phyloP scores from a whole-genome alignment of 805 yeast species.

The Suhomyces sp. region DNA sequence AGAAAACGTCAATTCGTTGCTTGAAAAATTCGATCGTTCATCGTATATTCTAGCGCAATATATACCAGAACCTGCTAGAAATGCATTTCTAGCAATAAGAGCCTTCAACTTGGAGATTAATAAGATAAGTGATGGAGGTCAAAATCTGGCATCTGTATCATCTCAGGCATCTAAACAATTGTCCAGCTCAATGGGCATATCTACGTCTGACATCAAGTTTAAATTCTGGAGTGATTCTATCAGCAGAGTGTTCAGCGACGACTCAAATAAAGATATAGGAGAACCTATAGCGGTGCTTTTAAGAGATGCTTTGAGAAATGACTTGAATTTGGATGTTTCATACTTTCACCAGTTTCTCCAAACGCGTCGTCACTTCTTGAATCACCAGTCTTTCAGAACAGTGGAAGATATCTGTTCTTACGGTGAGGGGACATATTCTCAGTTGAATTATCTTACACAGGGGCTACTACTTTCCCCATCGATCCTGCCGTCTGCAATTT shows the following conservation, averaged over 20 bases:
- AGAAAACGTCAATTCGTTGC: constrained; percentile 44
- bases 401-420: constrained; percentile 64
- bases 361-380: constrained; percentile 54
- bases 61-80: constrained; percentile 62
- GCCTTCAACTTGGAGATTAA: constrained; percentile 67
- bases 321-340: constrained; percentile 49
- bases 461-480: constrained; percentile 56
- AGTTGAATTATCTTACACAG: constrained; percentile 66
- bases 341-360: constrained; percentile 60
- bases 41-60: constrained; percentile 67
- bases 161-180: constrained; percentile 32
- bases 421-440: constrained; percentile 81
- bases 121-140: constrained; percentile 40
- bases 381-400: constrained; percentile 45
- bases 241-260: constrained; percentile 40
- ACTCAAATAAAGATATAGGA: constrained; percentile 40
- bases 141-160: constrained; percentile 20
- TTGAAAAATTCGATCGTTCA: constrained; percentile 57
- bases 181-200: constrained; percentile 33
- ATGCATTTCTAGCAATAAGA: constrained; percentile 60
- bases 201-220: constrained; percentile 54
- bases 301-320: constrained; percentile 50
- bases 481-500: constrained; percentile 55
- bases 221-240: constrained; percentile 73
- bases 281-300: constrained; percentile 68